Evolutionary conservation across 169 alveolate genomes (phyloP), one percentile per base, ranked within the genome.

Genomic region (Perkinsus olseni): DNA sequence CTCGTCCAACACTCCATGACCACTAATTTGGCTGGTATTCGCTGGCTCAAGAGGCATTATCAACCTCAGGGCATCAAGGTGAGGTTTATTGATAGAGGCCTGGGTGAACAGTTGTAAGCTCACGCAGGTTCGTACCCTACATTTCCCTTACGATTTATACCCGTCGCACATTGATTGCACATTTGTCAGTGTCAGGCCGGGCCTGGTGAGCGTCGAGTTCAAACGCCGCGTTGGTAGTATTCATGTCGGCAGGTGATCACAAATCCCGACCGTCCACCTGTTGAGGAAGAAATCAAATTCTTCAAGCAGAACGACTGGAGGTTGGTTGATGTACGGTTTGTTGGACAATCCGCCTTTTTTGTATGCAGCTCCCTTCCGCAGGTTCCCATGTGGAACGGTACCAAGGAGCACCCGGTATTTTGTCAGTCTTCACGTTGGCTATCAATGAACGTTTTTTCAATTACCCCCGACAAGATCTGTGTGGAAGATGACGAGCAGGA

Each of bases 231-330:
- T 21, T 28, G 37, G 36, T 4, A 4, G 37, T 3, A 62, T 4
- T 13, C 13, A 39, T 91, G 28, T 48, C 74, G 31, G 93, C 39
- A 39, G 37, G 93, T 91, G 38, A 0, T 91, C 8, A 91, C 93
- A 0, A 91, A 91, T 39, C 93, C 93, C 24, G 93, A 91, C 39
- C 74, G 93, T 3, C 93, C 93, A 0, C 74, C 62, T 28, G 93
- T 91, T 13, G 93, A 91, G 38, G 93, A 91, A 31, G 93, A 91
- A 39, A 39, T 91, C 39, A 91, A 91, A n/a, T n/a, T 91, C 74
- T 91, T 91, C 93, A 39, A 45, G 82, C 93, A 91, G 74, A 91
- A 91, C 34, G 93, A 91, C 74, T 91, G 93, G 93, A 91, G 93
- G n/a, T 0, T 91, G 74, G 93, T 91, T 24, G 82, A 62, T 24